These are phyloP conservation scores for Aspergillus sp. DNA, from an alignment of 2,329 filamentous ascomycete genomes.

Conservation along the genomic window DNA sequence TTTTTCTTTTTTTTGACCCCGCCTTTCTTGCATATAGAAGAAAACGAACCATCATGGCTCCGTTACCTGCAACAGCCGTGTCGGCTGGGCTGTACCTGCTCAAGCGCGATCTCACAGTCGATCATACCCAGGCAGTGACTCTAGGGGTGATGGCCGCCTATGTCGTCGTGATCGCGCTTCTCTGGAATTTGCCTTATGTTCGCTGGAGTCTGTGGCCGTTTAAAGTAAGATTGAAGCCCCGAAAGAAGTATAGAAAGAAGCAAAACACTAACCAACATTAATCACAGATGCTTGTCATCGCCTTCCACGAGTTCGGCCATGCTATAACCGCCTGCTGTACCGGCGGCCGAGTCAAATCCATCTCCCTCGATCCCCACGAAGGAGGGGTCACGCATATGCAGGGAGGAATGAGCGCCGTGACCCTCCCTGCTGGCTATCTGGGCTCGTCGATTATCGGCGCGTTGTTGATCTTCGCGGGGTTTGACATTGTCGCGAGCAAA, in stretches of 20 bases:
- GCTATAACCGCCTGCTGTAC: slow-evolving; percentile 65
- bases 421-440: slow-evolving; percentile 68
- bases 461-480: slow-evolving; percentile 69
- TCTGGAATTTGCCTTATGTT: slow-evolving; percentile 76
- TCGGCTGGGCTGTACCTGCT: slow-evolving; percentile 25
- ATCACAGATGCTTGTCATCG: slow-evolving; percentile 67
- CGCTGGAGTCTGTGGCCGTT: slow-evolving; percentile 70
- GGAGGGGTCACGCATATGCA: slow-evolving; percentile 72
- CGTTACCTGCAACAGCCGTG: background rate
- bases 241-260: background rate
- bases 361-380: slow-evolving; percentile 65
- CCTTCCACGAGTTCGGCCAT: slow-evolving; percentile 73
- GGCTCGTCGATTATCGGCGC: slow-evolving; percentile 70
- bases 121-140: slow-evolving; percentile 61
- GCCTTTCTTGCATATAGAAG: background rate
- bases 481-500: slow-evolving; percentile 73
- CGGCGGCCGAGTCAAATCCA: slow-evolving; percentile 64
- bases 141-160: slow-evolving; percentile 64
- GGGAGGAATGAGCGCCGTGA: slow-evolving; percentile 61
- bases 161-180: slow-evolving; percentile 62
- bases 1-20: background rate
- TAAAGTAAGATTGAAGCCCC: slow-evolving; percentile 48
- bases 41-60: background rate
- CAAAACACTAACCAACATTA: slow-evolving; percentile 1
- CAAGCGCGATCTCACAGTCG: slow-evolving; percentile 52